Evolutionary conservation across 805 yeast genomes (phyloP).

Genomic region (Candida hungchunana): DNA sequence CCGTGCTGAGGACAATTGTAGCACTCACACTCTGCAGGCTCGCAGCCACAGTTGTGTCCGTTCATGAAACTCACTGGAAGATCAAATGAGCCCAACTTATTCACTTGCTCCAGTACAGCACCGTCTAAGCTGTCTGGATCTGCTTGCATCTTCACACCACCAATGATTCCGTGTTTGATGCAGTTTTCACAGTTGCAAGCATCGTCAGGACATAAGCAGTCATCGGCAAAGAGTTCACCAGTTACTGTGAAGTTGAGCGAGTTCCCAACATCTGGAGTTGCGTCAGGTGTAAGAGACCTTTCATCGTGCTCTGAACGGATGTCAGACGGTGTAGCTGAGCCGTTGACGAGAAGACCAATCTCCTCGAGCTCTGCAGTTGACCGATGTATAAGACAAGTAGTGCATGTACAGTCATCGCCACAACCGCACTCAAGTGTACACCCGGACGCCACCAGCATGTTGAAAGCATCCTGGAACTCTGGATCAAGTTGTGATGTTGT

Average conservation of each 20-base stretch:
- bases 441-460: conserved; percentile 21
- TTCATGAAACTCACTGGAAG: conserved; percentile 2
- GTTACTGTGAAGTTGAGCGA: conserved; percentile 5
- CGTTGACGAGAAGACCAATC: conserved; percentile 21
- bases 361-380: conserved; percentile 23
- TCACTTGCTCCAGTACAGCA: not conserved
- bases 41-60: conserved; percentile 23
- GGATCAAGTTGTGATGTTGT: no score
- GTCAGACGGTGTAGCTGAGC: conserved; percentile 14
- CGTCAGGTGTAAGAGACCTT: no score
- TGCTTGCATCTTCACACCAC: conserved; percentile 18
- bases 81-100: not conserved
- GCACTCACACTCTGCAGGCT: conserved; percentile 21
- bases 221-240: conserved; percentile 6
- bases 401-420: conserved; percentile 25
- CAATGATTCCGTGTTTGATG: conserved; percentile 21
- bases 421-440: conserved; percentile 26
- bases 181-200: conserved; percentile 16
- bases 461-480: no score
- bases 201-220: conserved; percentile 7
- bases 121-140: conserved; percentile 12
- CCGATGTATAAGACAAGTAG: conserved; percentile 26
- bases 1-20: conserved; percentile 23
- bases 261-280: conserved; percentile 1
- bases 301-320: not conserved